A percentile compares a stretch with the other conserved stretches of the same genome.
Evolutionary conservation across 352 stramenopile genomes (phyloP).

Genomic region (Globisporangium abappressorium): DNA sequence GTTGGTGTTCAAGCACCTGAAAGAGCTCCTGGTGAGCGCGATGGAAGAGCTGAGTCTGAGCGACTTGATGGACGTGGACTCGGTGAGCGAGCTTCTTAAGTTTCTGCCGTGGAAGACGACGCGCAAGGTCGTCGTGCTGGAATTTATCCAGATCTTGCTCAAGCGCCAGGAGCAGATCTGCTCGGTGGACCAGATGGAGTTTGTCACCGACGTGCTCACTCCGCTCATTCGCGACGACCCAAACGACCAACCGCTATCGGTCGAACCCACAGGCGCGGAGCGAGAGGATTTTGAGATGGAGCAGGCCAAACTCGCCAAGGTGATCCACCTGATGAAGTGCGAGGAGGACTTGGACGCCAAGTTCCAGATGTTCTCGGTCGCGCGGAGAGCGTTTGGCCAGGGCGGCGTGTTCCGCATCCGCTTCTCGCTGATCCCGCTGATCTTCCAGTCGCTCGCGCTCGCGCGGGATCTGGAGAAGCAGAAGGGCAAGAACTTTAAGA

Average conservation of each 20-base stretch:
- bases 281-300: conserved; percentile 79
- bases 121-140: conserved; percentile 50
- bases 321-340: conserved; percentile 92
- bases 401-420: conserved; percentile 88
- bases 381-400: conserved; percentile 72
- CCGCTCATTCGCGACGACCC: conserved; percentile 89
- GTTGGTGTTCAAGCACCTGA: conserved; percentile 10
- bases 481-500: conserved; percentile 21
- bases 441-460: conserved; percentile 90
- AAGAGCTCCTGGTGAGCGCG: conserved; percentile 17
- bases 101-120: conserved; percentile 51
- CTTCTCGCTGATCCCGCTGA: conserved; percentile 91
- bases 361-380: conserved; percentile 58
- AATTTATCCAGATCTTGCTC: conserved; percentile 47
- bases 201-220: conserved; percentile 75
- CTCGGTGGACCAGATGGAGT: conserved; percentile 42
- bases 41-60: conserved; percentile 29
- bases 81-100: conserved; percentile 34
- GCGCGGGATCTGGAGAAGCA: conserved; percentile 38
- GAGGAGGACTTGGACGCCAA: conserved; percentile 60
- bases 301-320: conserved; percentile 89
- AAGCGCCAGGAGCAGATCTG: conserved; percentile 32
- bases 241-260: conserved; percentile 28
- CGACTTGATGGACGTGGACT: conserved; percentile 38
- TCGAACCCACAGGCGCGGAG: conserved; percentile 16